Evolutionary conservation across 768 basidiomycete genomes (phyloP).

Genomic region (Pleurotus platypus): DNA sequence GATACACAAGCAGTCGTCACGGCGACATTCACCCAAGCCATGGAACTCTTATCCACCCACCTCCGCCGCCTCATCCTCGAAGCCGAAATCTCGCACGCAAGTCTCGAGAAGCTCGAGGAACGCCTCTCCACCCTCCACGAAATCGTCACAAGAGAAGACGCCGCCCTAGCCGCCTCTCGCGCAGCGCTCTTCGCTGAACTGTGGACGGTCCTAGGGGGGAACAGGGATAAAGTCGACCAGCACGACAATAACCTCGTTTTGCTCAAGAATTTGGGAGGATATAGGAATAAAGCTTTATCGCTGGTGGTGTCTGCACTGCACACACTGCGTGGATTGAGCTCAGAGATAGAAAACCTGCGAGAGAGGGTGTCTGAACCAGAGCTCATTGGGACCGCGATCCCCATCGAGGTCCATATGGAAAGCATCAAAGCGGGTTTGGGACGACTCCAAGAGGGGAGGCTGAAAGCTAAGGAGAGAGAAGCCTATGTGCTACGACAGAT

Average conservation of each 20-base stretch:
- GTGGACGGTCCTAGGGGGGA: constrained; percentile 70
- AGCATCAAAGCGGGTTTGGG: constrained; percentile 65
- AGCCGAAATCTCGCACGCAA: constrained; percentile 51
- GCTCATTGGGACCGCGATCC: constrained; percentile 53
- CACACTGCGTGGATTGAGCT: constrained; percentile 58
- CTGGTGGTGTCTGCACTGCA: constrained; percentile 69
- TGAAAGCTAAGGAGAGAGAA: constrained; percentile 45
- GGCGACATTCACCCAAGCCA: constrained; percentile 56
- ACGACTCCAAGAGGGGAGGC: constrained; percentile 55
- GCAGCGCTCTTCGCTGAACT: constrained; percentile 58
- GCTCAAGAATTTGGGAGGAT: constrained; percentile 50
- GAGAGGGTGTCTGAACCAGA: constrained; percentile 70
- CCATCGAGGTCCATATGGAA: constrained; percentile 72
- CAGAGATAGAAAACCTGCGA: constrained; percentile 74
- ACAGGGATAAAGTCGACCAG: constrained; percentile 43
- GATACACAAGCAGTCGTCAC: constrained; percentile 42
- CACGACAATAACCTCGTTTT: constrained; percentile 50
- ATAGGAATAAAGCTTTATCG: constrained; percentile 56
- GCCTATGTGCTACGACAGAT: constrained; percentile 16
- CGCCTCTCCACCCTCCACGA: constrained; percentile 55
- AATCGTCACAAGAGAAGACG: constrained; percentile 56
- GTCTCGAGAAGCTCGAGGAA: constrained; percentile 63
- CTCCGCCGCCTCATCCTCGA: constrained; percentile 63
- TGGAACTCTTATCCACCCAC: constrained; percentile 51
- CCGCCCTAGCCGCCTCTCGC: constrained; percentile 36